Conservation (phyloP, 768 basidiomycete species). For the Coprinellus micaceus region DNA sequence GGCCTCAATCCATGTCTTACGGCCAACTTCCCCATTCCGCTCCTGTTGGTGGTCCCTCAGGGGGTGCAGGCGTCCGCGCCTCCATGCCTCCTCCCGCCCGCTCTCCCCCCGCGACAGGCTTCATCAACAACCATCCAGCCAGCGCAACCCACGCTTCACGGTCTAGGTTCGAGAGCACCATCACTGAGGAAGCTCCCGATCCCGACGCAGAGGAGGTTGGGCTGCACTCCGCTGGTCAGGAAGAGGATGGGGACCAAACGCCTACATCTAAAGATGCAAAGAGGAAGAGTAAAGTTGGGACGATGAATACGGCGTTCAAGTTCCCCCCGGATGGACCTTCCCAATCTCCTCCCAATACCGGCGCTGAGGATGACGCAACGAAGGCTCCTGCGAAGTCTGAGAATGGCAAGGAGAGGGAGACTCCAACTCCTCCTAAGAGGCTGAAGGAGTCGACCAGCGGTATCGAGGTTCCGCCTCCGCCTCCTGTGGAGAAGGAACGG, state of each 20-base stretch:
- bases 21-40: slow-evolving; percentile 47
- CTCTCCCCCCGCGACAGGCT: slow-evolving; percentile 37
- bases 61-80: slow-evolving; percentile 47
- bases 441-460: slow-evolving; percentile 42
- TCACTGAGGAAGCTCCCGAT: slow-evolving; percentile 42
- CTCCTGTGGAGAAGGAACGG: slow-evolving; percentile 72
- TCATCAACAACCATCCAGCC: slow-evolving; percentile 35
- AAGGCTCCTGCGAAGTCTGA: slow-evolving; percentile 12
- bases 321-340: slow-evolving; percentile 45
- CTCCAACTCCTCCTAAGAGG: slow-evolving; percentile 16
- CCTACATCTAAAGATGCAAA: slow-evolving; percentile 24
- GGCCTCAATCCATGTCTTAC: slow-evolving; percentile 79
- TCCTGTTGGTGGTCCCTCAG: slow-evolving; percentile 29
- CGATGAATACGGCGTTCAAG: slow-evolving; percentile 75
- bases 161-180: slow-evolving; percentile 42
- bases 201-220: slow-evolving; percentile 30
- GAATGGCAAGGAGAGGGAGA: slow-evolving; percentile 12
- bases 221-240: slow-evolving; percentile 23
- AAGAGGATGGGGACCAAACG: not conserved
- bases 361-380: not conserved
- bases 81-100: slow-evolving; percentile 65
- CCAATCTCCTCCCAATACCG: not conserved
- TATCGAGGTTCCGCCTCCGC: slow-evolving; percentile 77
- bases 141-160: slow-evolving; percentile 22
- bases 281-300: slow-evolving; percentile 57